Evolutionary conservation across 805 yeast species (phyloP), one percentile per base, ranked within the genome.

Genomic region (Kazachstania viticola): DNA sequence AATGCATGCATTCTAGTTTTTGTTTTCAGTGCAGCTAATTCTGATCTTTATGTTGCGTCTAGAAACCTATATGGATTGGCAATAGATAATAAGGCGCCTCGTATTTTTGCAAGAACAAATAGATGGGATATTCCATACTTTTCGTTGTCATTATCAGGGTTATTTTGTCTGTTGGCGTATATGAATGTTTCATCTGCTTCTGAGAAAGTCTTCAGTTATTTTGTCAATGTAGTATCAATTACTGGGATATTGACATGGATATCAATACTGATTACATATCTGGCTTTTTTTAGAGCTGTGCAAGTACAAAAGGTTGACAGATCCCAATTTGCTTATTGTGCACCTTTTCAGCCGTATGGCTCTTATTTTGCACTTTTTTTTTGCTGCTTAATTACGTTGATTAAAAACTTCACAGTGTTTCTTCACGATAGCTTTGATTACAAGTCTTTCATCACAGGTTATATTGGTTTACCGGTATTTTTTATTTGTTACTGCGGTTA

Each of bases 11-110:
- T 84, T 42, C 57, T 84, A 49, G 56, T 80, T 25, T 79, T 81
- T 41, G 85, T 82, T 36, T 70, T 81, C 51, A 78, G 88, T 9
- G 93, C 93, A 28, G 76, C 81, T 9, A 82, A 80, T 60, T 77
- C 85, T 2, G 85, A 77, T 56, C 62, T 81, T 48, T 79, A 79
- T 57, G 74, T 76, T 50, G 80, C 81, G 18, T 73, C 91, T 14
- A 69, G 94, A 66, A 73, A 79, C 9, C 59, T 78, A 14, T 80
- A 78, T 49, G 79, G 81, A 22, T 60, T 82, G 40, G 70, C 91
- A 1, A 68, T 72, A 31, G 79, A 77, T 44, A 80, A 83, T 6
- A 74, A 73, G 49, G 84, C 88, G 9, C 91, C 91, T 40, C 63
- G 58, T 40, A 48, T 79, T 48, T 73, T 80, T 42, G 46, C 65